A percentile compares a stretch with the other conserved stretches of the same genome.
Conservation (phyloP, 2,329 filamentous ascomycete genomes). For the Arthrobotrys iridis region DNA sequence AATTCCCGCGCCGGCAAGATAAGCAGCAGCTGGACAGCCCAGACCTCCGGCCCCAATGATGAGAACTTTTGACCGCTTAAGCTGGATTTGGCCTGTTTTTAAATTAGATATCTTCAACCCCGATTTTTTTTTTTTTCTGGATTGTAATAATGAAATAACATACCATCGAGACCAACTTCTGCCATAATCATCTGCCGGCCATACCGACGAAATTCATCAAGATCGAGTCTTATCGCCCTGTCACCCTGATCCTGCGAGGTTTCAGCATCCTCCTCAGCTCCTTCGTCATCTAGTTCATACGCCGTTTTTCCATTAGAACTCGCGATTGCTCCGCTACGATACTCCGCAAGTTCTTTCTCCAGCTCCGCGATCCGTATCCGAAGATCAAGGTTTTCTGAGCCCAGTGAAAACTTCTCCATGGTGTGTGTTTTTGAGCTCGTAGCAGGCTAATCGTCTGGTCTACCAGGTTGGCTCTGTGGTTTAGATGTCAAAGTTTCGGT, state of each 20-base stretch:
- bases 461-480: background rate
- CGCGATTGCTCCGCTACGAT: constrained; percentile 17
- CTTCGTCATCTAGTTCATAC: constrained; percentile 64
- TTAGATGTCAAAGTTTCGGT: constrained; percentile 6
- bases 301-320: constrained; percentile 27
- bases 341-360: constrained; percentile 65
- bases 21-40: constrained; percentile 91
- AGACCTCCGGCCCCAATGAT: constrained; percentile 88
- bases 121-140: too few relatives aligned
- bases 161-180: constrained; percentile 78
- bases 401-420: constrained; percentile 53
- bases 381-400: constrained; percentile 60
- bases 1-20: constrained; percentile 87
- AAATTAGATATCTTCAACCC: background rate
- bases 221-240: constrained; percentile 65
- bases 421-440: constrained; percentile 2
- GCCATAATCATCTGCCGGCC: constrained; percentile 90
- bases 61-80: constrained; percentile 77
- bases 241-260: constrained; percentile 54
- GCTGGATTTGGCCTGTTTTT: constrained; percentile 74
- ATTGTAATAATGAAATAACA: constrained; percentile 45
- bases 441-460: background rate
- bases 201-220: constrained; percentile 84
- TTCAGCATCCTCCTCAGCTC: constrained; percentile 50
- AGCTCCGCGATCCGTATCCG: constrained; percentile 64